phyloP scores from a whole-genome alignment of 1,284 basidiomycete species.

The Amylostereum chailletii region DNA sequence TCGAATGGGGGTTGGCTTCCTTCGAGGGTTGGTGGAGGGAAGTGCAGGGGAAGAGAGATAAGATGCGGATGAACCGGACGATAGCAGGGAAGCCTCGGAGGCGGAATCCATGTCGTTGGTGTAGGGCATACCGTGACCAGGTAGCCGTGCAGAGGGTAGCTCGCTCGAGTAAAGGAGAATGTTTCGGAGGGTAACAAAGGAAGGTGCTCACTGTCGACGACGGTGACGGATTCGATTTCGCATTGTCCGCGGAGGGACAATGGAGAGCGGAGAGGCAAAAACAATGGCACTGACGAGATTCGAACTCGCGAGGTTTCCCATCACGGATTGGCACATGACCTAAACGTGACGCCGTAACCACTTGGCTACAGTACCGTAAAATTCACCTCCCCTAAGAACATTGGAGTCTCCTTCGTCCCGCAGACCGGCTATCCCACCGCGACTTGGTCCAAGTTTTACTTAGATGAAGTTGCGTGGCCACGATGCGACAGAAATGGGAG shows the following conservation, averaged over 20 bases:
- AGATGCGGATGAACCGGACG: constrained; percentile 1
- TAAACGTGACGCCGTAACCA: constrained; percentile 58
- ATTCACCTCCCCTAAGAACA: background rate
- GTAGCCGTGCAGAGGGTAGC: no score
- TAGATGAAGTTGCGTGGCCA: no score
- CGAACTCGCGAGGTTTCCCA: constrained; percentile 56
- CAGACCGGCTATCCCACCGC: no score
- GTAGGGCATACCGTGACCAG: no score
- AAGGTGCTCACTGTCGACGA: no score
- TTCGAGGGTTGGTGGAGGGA: constrained; percentile 13
- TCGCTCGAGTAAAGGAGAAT: no score
- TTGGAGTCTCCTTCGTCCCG: no score
- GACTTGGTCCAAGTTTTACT: no score
- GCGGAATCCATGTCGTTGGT: background rate
- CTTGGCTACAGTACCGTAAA: constrained; percentile 48
- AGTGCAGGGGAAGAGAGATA: constrained; percentile 11
- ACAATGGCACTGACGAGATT: constrained; percentile 50
- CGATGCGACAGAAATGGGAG: no score
- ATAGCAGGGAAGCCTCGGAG: constrained; percentile 1
- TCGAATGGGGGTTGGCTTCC: constrained; percentile 26
- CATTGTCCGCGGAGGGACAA: background rate
- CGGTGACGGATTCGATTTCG: no score
- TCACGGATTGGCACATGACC: constrained; percentile 37
- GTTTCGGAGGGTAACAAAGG: no score
- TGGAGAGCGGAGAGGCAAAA: constrained; percentile 14